Evolutionary conservation across 257 asterid genomes (phyloP), one percentile per base, ranked within the genome.

Genomic region (Knoxia roxburghii): DNA sequence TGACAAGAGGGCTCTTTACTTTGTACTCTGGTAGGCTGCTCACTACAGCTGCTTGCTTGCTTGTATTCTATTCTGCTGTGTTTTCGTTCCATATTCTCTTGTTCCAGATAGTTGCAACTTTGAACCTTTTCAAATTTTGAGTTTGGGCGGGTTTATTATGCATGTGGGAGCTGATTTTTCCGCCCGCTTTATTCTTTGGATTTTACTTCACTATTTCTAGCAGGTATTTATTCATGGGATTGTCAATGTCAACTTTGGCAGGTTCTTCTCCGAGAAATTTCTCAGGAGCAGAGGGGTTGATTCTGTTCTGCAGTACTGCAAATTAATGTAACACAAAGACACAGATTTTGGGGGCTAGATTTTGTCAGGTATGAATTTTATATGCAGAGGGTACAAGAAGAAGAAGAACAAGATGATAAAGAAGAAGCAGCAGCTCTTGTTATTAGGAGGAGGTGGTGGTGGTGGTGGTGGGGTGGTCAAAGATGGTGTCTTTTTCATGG

Each of bases 331-430:
- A 33, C 41, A 37, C 37, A 69, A 43, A 18, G 49, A 33, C n/a
- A 45, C 23, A 39, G 17, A 10, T 24, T 5, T 10, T 24, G 17
- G 24, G 41, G 41, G 18, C 8, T 57, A 41, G 1, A 37, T 37
- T 27, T 10, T 23, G 29, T 48, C 35, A 27, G 37, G 55, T 45
- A 33, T 77, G 57, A 59, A 37, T 66, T 80, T 72, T n/a, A n/a
- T 79, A 76, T 86, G 85, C 83, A 69, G 72, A 71, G 54, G 65
- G 62, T 70, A 56, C 71, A 46, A 20, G 40, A 60, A 57, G 71
- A 76, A 77, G 51, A 63, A 67, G 50, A 59, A 68, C 63, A 76
- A 51, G 33, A 45, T 37, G 41, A 61, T 10, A 12, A 46, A 3
- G 41, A 37, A 3, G 41, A 37, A 37, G 41, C 41, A 3, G 68